These are phyloP conservation scores for Ceratobasidium sp. DNA, from an alignment of 1,284 basidiomycete species.

Conservation along the genomic window DNA sequence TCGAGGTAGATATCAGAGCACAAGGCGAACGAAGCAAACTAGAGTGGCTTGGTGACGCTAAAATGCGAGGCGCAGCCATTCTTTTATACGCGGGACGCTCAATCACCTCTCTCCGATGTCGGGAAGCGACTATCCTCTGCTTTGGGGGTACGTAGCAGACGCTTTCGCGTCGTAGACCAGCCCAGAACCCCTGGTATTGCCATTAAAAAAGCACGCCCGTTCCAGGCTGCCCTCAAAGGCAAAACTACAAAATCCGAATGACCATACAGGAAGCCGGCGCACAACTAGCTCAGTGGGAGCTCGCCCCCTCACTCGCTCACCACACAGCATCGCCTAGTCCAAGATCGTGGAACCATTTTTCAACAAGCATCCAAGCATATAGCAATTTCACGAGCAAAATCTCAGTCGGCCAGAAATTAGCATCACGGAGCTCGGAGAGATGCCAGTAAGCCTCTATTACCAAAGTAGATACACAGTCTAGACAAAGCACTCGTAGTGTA, in stretches of 20 bases:
- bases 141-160: background rate
- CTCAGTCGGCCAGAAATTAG: background rate
- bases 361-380: background rate
- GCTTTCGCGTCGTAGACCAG: background rate
- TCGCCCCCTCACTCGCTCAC: background rate
- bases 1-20: background rate
- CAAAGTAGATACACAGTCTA: background rate
- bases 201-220: background rate
- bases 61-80: background rate
- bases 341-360: constrained; percentile 1
- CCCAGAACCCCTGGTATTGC: background rate
- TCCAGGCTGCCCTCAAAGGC: background rate
- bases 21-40: background rate
- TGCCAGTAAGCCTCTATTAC: background rate
- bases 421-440: constrained; percentile 13
- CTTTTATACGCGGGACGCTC: constrained; percentile 3
- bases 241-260: background rate
- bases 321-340: constrained; percentile 12
- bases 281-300: background rate
- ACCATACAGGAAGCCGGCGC: background rate
- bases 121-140: background rate
- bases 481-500: background rate
- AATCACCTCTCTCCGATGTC: background rate
- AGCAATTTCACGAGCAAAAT: constrained; percentile 1
- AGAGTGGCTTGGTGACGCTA: background rate